Conservation (phyloP, 2,329 filamentous ascomycete genomes). For the Pseudocercospora eumusae region DNA sequence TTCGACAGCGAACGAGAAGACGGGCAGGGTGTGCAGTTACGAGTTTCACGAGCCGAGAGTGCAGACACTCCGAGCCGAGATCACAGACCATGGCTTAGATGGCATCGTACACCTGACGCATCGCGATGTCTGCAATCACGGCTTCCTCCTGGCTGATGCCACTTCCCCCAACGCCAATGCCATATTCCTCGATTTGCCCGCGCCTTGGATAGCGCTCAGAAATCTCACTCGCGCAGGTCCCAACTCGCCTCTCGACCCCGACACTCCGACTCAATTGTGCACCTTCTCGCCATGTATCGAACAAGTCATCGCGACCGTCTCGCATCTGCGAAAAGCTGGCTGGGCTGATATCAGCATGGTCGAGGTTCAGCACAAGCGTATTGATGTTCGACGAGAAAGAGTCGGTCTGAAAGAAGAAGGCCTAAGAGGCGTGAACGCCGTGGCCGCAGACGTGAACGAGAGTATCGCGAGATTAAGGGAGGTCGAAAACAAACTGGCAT, state of each 20-base stretch:
- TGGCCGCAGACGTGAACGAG: conserved; percentile 74
- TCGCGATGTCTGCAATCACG: conserved; percentile 74
- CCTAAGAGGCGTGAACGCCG: conserved; percentile 65
- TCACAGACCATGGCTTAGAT: conserved; percentile 66
- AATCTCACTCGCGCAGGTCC: conserved; percentile 63
- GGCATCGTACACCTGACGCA: conserved; percentile 71
- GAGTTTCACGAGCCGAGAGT: conserved; percentile 77
- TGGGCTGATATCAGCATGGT: conserved; percentile 96
- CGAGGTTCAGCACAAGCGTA: conserved; percentile 75
- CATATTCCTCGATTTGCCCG: conserved; percentile 77
- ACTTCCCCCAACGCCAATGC: conserved; percentile 62
- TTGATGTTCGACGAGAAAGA: conserved; percentile 80
- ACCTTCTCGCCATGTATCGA: conserved; percentile 97
- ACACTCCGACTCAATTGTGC: conserved; percentile 75
- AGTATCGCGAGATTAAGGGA: conserved; percentile 71
- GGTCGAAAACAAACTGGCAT: conserved; percentile 68
- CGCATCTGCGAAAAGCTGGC: conserved; percentile 73
- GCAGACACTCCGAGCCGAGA: conserved; percentile 67
- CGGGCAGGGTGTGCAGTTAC: conserved; percentile 76
- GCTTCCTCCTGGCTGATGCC: conserved; percentile 60
- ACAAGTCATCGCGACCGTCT: conserved; percentile 85
- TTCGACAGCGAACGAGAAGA: conserved; percentile 36
- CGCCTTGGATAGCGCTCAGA: conserved; percentile 76
- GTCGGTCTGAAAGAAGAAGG: conserved; percentile 71
- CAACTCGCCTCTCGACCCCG: conserved; percentile 65